phyloP scores from a whole-genome alignment of 1,284 basidiomycete species.

The Anthracocystis walkeri region DNA sequence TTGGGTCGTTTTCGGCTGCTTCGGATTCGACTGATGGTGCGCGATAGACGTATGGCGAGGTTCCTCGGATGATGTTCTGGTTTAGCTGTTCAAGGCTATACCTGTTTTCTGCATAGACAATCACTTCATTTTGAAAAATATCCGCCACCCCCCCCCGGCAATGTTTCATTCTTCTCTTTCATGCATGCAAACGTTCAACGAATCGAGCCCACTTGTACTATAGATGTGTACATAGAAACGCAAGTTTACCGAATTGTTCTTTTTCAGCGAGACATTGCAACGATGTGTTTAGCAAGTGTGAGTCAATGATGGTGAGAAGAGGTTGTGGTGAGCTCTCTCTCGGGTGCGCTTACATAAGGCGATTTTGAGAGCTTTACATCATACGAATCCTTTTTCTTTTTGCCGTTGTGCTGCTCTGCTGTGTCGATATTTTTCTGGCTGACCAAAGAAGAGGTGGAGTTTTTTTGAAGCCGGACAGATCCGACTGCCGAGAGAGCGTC shows the following conservation, averaged over 20 bases:
- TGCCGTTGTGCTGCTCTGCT: too few species aligned
- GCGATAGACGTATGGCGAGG: not conserved
- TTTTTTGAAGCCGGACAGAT: constrained; percentile 7
- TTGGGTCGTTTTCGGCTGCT: constrained; percentile 8
- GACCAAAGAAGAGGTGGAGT: not conserved
- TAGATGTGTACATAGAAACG: too few species aligned
- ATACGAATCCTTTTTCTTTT: not conserved
- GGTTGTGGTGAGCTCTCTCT: not conserved
- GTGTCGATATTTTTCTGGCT: not conserved
- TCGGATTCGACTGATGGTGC: constrained; percentile 1
- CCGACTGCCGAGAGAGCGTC: constrained; percentile 21
- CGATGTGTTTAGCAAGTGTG: not conserved
- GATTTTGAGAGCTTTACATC: not conserved
- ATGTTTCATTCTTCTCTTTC: too few species aligned
- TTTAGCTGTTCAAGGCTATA: too few species aligned
- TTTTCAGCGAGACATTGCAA: not conserved
- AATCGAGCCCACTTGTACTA: too few species aligned
- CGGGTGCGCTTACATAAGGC: constrained; percentile 3
- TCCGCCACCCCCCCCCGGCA: too few species aligned
- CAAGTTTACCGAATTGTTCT: too few species aligned
- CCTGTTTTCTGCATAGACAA: not conserved
- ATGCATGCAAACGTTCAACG: too few species aligned
- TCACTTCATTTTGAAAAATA: too few species aligned
- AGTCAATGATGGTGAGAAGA: not conserved
- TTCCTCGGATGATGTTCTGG: too few species aligned